Evolutionary conservation across 306 rosid species (phyloP).

Genomic region (Cucumis hystrix): DNA sequence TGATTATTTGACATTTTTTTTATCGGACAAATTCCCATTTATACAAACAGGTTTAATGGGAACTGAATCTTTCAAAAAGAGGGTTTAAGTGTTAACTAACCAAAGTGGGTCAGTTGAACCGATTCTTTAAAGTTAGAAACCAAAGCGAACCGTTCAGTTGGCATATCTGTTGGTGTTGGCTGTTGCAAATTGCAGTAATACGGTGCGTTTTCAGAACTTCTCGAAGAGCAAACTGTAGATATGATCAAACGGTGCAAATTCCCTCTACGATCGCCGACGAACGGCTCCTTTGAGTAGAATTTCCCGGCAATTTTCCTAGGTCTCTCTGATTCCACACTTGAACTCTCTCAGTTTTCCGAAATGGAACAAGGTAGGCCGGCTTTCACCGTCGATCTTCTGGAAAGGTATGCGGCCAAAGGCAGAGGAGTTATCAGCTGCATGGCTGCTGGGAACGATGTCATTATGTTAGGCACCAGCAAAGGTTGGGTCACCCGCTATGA

Average conservation of each 20-base stretch:
- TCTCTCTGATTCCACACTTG: not conserved
- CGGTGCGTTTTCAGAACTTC: not conserved
- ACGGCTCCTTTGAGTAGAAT: not conserved
- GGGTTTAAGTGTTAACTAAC: not conserved
- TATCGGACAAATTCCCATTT: too few species aligned
- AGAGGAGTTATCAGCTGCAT: slow-evolving; percentile 78
- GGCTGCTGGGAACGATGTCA: slow-evolving; percentile 92
- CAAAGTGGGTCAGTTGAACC: not conserved
- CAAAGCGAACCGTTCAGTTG: not conserved
- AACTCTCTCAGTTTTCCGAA: slow-evolving; percentile 9
- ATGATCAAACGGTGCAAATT: not conserved
- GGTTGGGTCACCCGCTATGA: slow-evolving; percentile 96
- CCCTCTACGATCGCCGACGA: not conserved
- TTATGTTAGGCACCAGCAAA: slow-evolving; percentile 78
- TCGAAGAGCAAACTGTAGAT: not conserved
- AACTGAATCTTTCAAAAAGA: too few species aligned
- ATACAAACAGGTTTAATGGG: too few species aligned
- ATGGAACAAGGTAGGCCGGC: slow-evolving; percentile 86
- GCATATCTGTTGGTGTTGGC: not conserved
- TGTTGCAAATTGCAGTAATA: not conserved
- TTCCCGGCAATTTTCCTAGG: not conserved
- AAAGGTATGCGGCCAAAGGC: slow-evolving; percentile 85
- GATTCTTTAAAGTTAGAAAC: not conserved
- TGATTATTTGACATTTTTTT: too few species aligned
- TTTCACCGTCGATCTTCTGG: slow-evolving; percentile 86